Evolutionary conservation across 75 land plant species (phyloP), one percentile per base, ranked within the genome.

Genomic region (Cupressus sempervirens): DNA sequence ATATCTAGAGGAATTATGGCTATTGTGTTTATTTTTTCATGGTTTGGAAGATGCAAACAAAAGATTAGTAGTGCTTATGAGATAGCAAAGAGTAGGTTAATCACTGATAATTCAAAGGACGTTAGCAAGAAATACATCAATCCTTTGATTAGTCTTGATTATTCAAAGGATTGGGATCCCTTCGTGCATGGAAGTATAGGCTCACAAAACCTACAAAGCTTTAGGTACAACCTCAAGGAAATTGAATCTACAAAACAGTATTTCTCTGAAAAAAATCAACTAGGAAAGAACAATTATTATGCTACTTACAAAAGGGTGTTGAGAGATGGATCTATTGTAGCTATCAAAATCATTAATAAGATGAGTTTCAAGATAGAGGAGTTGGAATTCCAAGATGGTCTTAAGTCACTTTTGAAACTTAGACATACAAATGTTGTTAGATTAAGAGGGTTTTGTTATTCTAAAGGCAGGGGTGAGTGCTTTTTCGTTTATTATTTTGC

Each of bases 221-320:
- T 89, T 43, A 86, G 90, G 84, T 93, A 92, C 88, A 91, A 93
- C 83, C 79, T 95, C 32, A 93, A 97, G 50, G 99, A 95, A 87
- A 88, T 97, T 7, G 99, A 97, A 83, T 83, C 88, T 4, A 96
- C 99, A 11, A 95, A 97, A 12, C 97, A 95, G 85, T 91, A 92
- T 88, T 97, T 97, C 88, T 94, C 98, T 10, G 96, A 94, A 68
- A 88, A 87, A 48, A 94, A 94, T 83, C 84, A 95, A 87, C 83
- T 97, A 81, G 93, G 93, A 5, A 93, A 88, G 89, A 92, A 90
- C 86, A 87, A 82, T 54, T 92, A 87, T 81, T 92, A 93, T 4
- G 90, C 94, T 6, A 88, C 90, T 35, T 94, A 97, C 58, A 95
- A 90, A 80, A 98, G 97, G 40, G 83, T 90, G 48, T 76, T 97